Base-by-base conservation (phyloP, 148 eudicot genomes). In the Silene uniflora region DNA sequence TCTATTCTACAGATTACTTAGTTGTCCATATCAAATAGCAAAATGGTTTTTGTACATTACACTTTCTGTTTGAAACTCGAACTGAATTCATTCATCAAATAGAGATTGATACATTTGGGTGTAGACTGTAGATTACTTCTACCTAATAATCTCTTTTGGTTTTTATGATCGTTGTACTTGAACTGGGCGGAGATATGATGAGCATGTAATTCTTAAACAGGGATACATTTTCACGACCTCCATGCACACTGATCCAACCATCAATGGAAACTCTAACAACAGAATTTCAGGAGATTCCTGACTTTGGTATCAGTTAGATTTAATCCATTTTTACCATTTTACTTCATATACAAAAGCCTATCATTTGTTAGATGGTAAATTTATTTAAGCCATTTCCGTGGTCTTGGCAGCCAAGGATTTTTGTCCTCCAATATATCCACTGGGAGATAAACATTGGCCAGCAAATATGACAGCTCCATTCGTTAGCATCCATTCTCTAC, bases 161-260 rank as follows among this genome's bases (percentile, higher is more conserved):
- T 78, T 27, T 64, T 27, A 27, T 27, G 7, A 66, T n/a, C 9
- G 21, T 44, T 27, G 7, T 73, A 22, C 61, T 68, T 32, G 17
- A 32, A 24, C 66, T 58, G 49, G 74, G 22, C 13, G 22, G 39
- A 77, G 63, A 67, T 81, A 21, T 70, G 67, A 74, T 5, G 25
- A 69, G 49, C 73, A 49, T 69, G 63, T 56, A 11, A 60, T 82
- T 23, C 69, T 44, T 42, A 13, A 86, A 83, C 93, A 95, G 98
- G 84, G 98, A 95, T 88, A 89, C 93, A 63, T 90, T 88, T 85
- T 89, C 96, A 67, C 87, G 72, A 32, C 93, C 97, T 79, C 96
- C 97, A 42, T 92, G 96, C 84, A 87, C 98, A 25, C 87, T 95
- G 62, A 84, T 95, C 71, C 98, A 95, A 86, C 98, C 98, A 61